Evolutionary conservation across 2,329 filamentous ascomycete genomes (phyloP).

Genomic region (Phialophora tarda): DNA sequence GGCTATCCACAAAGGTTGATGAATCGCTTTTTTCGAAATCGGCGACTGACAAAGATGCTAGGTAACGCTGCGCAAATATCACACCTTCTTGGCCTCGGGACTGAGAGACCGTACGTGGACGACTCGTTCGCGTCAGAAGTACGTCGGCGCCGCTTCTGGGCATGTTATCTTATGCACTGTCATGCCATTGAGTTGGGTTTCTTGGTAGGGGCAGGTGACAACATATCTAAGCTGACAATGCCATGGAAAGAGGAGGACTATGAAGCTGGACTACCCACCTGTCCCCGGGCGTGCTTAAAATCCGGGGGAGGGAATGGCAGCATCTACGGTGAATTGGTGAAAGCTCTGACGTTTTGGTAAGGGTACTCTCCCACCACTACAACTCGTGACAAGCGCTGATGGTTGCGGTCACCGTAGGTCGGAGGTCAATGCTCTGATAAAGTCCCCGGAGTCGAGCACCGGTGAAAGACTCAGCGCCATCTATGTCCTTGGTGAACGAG

Average conservation of each 20-base stretch:
- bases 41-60: background rate
- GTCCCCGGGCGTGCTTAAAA: conserved; percentile 6
- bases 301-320: conserved; percentile 17
- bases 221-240: conserved; percentile 3
- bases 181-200: conserved; percentile 17
- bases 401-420: conserved; percentile 1
- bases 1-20: conserved; percentile 26
- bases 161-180: conserved; percentile 29
- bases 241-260: conserved; percentile 27
- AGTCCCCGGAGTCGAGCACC: conserved; percentile 14
- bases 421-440: conserved; percentile 18
- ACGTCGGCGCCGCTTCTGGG: conserved; percentile 27
- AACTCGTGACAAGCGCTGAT: background rate
- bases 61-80: conserved; percentile 23
- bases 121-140: conserved; percentile 19
- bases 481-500: conserved; percentile 19
- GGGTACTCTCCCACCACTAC: background rate
- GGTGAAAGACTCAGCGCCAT: conserved; percentile 18
- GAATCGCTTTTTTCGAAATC: background rate
- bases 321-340: conserved; percentile 25
- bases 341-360: conserved; percentile 24
- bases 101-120: background rate
- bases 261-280: conserved; percentile 3
- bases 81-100: conserved; percentile 21
- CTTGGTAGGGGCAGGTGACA: background rate